Conservation (phyloP, 78 protist genomes). For the Dictyostelium brefeldianum region DNA sequence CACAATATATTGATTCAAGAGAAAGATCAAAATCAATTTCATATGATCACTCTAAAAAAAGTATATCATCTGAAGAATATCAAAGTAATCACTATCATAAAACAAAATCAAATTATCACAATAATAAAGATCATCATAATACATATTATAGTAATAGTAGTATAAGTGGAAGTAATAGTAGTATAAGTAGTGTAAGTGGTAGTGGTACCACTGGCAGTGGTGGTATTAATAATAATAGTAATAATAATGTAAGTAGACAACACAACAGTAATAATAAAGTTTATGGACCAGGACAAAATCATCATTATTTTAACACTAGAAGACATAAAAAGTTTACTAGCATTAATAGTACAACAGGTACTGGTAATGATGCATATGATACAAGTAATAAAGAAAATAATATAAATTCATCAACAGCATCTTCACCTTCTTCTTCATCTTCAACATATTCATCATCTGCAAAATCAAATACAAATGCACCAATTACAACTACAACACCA, state of each 20-base stretch:
- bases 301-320: conserved; percentile 21
- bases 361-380: background rate
- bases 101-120: background rate
- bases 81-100: background rate
- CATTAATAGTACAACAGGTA: background rate
- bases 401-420: background rate
- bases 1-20: conserved; percentile 19
- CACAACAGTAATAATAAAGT: too few species aligned
- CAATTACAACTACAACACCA: background rate
- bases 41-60: conserved; percentile 33
- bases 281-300: background rate
- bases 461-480: conserved; percentile 10
- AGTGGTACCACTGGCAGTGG: background rate
- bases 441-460: background rate
- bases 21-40: conserved; percentile 28
- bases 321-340: conserved; percentile 14
- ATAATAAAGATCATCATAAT: background rate
- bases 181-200: background rate
- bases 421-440: background rate
- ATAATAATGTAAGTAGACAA: background rate
- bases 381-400: conserved; percentile 1
- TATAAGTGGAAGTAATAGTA: background rate
- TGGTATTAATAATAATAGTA: background rate
- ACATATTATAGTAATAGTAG: background rate
- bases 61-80: conserved; percentile 20